These are phyloP conservation scores for Moesziomyces sp. DNA, from an alignment of 1,284 basidiomycete species.

Conservation along the genomic window DNA sequence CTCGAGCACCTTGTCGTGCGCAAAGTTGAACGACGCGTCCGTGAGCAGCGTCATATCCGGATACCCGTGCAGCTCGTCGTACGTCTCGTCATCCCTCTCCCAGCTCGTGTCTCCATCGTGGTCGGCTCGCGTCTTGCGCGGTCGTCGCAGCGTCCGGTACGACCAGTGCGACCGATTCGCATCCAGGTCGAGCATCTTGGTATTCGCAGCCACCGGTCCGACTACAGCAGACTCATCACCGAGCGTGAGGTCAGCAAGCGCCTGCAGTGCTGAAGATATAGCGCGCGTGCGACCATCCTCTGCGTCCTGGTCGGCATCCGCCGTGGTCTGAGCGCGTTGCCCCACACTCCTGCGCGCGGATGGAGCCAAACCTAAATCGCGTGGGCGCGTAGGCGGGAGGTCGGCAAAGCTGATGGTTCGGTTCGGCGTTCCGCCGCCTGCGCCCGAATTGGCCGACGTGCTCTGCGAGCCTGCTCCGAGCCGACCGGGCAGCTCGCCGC, in stretches of 20 bases:
- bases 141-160: conserved; percentile 32
- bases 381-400: conserved; percentile 26
- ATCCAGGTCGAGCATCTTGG: conserved; percentile 18
- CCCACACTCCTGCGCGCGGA: conserved; percentile 7
- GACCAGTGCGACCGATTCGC: conserved; percentile 46
- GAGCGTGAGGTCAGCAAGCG: conserved; percentile 44
- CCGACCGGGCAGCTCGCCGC: conserved; percentile 9
- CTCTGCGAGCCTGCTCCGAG: conserved; percentile 19
- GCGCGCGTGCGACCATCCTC: conserved; percentile 37
- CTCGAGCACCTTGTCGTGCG: conserved; percentile 88
- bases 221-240: conserved; percentile 14
- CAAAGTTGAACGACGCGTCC: conserved; percentile 92
- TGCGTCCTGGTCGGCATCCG: conserved; percentile 5
- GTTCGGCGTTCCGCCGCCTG: conserved; percentile 35
- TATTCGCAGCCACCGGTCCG: conserved; percentile 6
- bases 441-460: conserved; percentile 15
- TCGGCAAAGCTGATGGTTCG: conserved; percentile 49
- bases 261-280: conserved; percentile 32
- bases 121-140: conserved; percentile 25
- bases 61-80: conserved; percentile 48
- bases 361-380: conserved; percentile 30
- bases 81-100: conserved; percentile 27
- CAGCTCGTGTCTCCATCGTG: conserved; percentile 14
- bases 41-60: conserved; percentile 71
- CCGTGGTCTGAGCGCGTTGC: conserved; percentile 1